These are phyloP conservation scores for Podospora comata DNA, from an alignment of 495 filamentous ascomycete genomes.

Conservation along the genomic window DNA sequence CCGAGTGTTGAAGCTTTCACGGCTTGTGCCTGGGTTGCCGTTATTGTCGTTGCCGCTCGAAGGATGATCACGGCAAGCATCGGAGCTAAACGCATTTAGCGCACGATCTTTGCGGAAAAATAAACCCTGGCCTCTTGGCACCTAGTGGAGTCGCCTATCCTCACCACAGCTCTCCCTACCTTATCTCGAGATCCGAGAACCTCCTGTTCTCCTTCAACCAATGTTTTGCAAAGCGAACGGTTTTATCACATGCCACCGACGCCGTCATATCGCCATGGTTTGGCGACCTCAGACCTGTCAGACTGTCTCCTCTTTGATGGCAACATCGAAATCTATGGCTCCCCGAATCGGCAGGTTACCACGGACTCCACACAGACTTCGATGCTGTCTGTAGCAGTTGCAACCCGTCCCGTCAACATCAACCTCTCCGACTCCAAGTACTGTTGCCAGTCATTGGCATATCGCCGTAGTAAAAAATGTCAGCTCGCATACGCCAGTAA, in stretches of 20 bases:
- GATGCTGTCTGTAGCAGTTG: not conserved
- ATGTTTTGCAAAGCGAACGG: too few relatives aligned
- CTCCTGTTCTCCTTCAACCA: too few relatives aligned
- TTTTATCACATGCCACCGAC: too few relatives aligned
- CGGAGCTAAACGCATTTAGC: not conserved
- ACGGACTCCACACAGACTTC: not conserved
- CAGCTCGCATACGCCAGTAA: not conserved
- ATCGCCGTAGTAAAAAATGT: not conserved
- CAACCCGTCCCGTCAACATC: slow-evolving; percentile 2
- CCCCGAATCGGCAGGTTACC: slow-evolving; percentile 5
- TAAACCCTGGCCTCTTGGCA: not conserved
- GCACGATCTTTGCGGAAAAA: not conserved
- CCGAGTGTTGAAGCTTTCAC: not conserved
- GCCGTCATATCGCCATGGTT: too few relatives aligned
- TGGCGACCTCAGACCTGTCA: too few relatives aligned
- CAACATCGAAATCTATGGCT: not conserved
- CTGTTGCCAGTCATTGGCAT: too few relatives aligned
- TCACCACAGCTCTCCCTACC: too few relatives aligned
- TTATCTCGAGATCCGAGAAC: too few relatives aligned
- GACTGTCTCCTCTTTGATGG: not conserved
- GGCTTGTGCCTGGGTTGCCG: too few relatives aligned
- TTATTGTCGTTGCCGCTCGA: too few relatives aligned
- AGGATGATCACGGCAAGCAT: not conserved
- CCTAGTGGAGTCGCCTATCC: too few relatives aligned
- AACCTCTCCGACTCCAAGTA: too few relatives aligned